phyloP scores from a whole-genome alignment of 2,329 filamentous ascomycete species.

The Canariomyces notabilis region DNA sequence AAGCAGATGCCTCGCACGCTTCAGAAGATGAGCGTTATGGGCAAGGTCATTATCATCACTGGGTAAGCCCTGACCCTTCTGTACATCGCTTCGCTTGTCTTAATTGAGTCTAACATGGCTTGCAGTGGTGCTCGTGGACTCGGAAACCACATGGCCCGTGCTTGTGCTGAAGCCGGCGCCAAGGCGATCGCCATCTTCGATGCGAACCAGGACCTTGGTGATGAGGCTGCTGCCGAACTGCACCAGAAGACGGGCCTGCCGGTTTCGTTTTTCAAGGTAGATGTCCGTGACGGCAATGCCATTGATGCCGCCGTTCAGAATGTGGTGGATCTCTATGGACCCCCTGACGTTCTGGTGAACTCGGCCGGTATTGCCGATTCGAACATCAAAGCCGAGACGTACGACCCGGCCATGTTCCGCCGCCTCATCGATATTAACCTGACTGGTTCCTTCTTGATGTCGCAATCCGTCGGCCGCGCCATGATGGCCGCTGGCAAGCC shows the following conservation, averaged over 20 bases:
- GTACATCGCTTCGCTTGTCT: not conserved
- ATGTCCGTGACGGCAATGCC: constrained; percentile 66
- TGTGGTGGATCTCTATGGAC: constrained; percentile 61
- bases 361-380: constrained; percentile 77
- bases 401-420: constrained; percentile 71
- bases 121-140: constrained; percentile 67
- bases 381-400: constrained; percentile 76
- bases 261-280: constrained; percentile 72
- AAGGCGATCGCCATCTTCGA: constrained; percentile 72
- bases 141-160: constrained; percentile 74
- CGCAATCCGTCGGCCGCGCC: constrained; percentile 63
- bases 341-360: constrained; percentile 72
- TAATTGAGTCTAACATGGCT: not conserved
- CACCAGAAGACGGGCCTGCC: constrained; percentile 68
- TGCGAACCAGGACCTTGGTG: constrained; percentile 69
- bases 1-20: constrained; percentile 58
- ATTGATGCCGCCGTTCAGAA: constrained; percentile 65
- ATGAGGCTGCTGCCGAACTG: constrained; percentile 63
- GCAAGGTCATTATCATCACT: constrained; percentile 68
- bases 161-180: constrained; percentile 69
- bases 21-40: constrained; percentile 63
- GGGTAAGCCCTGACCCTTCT: constrained; percentile 45
- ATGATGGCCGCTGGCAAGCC: constrained; percentile 70
- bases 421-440: constrained; percentile 78
- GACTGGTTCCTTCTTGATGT: constrained; percentile 72